A percentile compares a stretch with the other conserved stretches of the same genome.
Conservation (phyloP, 495 filamentous ascomycete genomes). For the Penicillium ochrochloron region DNA sequence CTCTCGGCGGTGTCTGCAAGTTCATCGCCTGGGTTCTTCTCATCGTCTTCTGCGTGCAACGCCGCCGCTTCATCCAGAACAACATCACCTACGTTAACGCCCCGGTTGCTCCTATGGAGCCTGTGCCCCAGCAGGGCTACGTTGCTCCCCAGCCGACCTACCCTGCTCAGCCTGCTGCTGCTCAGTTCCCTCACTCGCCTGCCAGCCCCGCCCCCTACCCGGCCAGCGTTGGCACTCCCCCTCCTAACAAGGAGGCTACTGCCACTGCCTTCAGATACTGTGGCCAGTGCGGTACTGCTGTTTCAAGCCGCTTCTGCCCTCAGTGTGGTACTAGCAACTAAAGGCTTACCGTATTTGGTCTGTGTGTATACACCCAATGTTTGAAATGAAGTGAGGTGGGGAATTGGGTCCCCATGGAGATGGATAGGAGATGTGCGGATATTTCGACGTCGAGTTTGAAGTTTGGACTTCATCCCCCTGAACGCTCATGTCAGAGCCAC, state of each 20-base stretch:
- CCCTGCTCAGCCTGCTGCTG: slow-evolving; percentile 9
- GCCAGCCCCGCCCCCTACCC: slow-evolving; percentile 15
- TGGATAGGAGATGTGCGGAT: not conserved
- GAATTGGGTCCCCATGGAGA: not conserved
- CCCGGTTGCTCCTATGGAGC: slow-evolving; percentile 8
- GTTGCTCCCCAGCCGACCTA: slow-evolving; percentile 24
- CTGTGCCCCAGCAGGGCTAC: slow-evolving; percentile 16
- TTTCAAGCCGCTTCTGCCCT: slow-evolving; percentile 23
- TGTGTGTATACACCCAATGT: not conserved
- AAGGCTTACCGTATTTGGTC: not conserved
- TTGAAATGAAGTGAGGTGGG: not conserved
- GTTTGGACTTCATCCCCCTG: not conserved
- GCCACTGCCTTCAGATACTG: slow-evolving; percentile 22
- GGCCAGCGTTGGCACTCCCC: slow-evolving; percentile 17
- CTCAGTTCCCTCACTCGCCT: slow-evolving; percentile 20
- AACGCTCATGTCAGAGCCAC: slow-evolving; percentile 1
- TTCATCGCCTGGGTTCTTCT: slow-evolving; percentile 30
- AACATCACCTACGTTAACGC: slow-evolving; percentile 22
- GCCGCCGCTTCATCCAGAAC: slow-evolving; percentile 17
- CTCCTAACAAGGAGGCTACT: slow-evolving; percentile 24
- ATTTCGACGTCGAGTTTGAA: not conserved
- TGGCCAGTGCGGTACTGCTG: slow-evolving; percentile 23
- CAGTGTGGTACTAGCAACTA: slow-evolving; percentile 18
- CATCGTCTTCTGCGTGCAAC: slow-evolving; percentile 29
- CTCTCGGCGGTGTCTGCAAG: slow-evolving; percentile 26